phyloP scores from a whole-genome alignment of 306 rosid genomes.

The Morella rubra region DNA sequence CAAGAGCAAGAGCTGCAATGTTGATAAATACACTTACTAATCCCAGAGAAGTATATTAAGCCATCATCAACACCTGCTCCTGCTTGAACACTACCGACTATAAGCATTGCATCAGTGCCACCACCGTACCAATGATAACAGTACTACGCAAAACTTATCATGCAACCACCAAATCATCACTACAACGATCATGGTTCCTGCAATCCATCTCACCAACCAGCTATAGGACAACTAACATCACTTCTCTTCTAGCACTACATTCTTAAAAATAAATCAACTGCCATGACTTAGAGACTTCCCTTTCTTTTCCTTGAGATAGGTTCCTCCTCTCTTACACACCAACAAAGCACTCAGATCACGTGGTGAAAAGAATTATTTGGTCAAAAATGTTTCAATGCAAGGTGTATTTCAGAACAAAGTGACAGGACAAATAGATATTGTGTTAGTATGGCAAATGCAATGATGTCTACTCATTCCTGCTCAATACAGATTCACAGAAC shows the following conservation, averaged over 20 bases:
- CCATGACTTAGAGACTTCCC: too few species aligned
- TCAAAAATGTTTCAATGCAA: too few species aligned
- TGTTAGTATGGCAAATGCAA: neutral
- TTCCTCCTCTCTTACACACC: too few species aligned
- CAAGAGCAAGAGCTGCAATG: too few species aligned
- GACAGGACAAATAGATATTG: neutral
- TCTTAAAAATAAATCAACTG: too few species aligned
- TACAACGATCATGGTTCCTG: neutral
- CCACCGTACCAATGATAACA: neutral
- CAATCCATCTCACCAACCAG: neutral
- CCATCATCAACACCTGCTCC: neutral
- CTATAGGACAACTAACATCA: neutral
- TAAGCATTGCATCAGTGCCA: neutral
- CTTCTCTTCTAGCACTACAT: neutral
- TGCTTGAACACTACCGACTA: neutral
- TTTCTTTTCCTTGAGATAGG: too few species aligned
- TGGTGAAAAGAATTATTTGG: too few species aligned
- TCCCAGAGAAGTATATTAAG: too few species aligned
- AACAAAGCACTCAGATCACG: too few species aligned
- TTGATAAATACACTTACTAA: too few species aligned
- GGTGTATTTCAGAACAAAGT: too few species aligned
- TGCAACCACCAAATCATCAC: conserved; percentile 1
- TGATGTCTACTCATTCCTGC: neutral
- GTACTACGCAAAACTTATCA: neutral
- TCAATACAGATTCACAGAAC: neutral